phyloP scores from a whole-genome alignment of 176 grass and related monocot species.

The Poa pratensis region DNA sequence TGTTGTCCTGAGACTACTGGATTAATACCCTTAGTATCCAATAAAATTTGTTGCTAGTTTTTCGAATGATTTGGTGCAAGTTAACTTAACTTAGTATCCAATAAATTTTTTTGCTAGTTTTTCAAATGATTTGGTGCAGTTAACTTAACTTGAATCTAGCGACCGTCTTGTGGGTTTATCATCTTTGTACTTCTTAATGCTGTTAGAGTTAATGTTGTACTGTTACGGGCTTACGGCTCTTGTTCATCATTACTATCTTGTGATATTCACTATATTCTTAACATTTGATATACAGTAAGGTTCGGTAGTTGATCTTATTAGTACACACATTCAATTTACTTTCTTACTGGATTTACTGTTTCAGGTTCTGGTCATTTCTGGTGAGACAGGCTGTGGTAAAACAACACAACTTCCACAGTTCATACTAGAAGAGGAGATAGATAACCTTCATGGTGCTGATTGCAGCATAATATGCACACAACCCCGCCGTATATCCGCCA shows the following conservation, averaged over 20 bases:
- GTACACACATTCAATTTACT: neutral
- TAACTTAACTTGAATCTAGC: slow-evolving; percentile 26
- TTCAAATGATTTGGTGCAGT: slow-evolving; percentile 4
- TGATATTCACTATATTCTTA: slow-evolving; percentile 33
- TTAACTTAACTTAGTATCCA: no score
- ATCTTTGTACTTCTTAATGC: neutral
- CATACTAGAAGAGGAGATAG: slow-evolving; percentile 92
- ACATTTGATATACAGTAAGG: neutral
- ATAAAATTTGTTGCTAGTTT: slow-evolving; percentile 27
- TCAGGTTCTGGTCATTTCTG: slow-evolving; percentile 96
- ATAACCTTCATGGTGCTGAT: slow-evolving; percentile 69
- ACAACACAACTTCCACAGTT: slow-evolving; percentile 97
- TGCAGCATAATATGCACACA: slow-evolving; percentile 98
- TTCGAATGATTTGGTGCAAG: slow-evolving; percentile 10
- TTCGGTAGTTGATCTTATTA: slow-evolving; percentile 28
- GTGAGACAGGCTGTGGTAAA: slow-evolving; percentile 96
- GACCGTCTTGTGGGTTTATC: neutral
- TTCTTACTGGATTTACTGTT: slow-evolving; percentile 32
- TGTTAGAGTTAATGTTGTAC: slow-evolving; percentile 7
- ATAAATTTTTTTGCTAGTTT: slow-evolving; percentile 27
- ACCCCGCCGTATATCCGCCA: slow-evolving; percentile 93
- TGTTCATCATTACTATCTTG: slow-evolving; percentile 27
- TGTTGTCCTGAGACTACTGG: neutral
- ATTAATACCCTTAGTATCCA: neutral
- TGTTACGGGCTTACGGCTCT: neutral